Evolutionary conservation across 1,284 basidiomycete genomes (phyloP).

Genomic region (Hypsizygus ulmarius): DNA sequence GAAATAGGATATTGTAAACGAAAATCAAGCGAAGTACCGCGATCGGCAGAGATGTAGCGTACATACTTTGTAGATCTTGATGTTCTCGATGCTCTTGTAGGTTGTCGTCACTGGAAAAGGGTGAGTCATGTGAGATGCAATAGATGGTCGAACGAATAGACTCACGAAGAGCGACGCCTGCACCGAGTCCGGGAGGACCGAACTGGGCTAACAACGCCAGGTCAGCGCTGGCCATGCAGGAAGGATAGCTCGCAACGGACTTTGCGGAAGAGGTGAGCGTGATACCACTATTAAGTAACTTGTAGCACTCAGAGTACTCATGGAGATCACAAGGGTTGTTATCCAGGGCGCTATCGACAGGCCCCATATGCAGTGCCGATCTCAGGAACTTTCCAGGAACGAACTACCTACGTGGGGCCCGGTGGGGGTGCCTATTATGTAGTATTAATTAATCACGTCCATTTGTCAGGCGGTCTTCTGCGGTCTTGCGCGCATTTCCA

Average conservation of each 20-base stretch:
- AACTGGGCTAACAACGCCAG: slow-evolving; percentile 10
- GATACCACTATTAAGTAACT: background rate
- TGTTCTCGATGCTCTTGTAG: slow-evolving; percentile 28
- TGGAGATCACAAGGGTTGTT: slow-evolving; percentile 1
- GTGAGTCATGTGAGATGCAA: background rate
- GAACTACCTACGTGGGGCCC: background rate
- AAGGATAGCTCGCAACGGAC: background rate
- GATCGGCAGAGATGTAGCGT: background rate
- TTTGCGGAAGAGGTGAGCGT: background rate
- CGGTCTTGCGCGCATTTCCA: background rate
- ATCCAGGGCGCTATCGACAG: background rate
- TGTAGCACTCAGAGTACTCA: background rate
- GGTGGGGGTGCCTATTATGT: background rate
- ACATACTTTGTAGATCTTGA: slow-evolving; percentile 38
- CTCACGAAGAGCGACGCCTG: slow-evolving; percentile 8
- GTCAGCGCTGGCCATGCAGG: slow-evolving; percentile 16
- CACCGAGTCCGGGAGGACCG: slow-evolving; percentile 9
- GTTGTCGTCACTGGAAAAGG: slow-evolving; percentile 24
- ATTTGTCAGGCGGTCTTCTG: too few relatives aligned
- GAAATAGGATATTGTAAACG: background rate
- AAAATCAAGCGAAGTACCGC: background rate
- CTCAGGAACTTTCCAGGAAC: background rate
- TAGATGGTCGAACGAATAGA: background rate
- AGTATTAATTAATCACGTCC: too few relatives aligned
- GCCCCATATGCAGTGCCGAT: slow-evolving; percentile 6